These are phyloP conservation scores for Penicillium waksmanii DNA, from an alignment of 495 filamentous ascomycete genomes.

Conservation along the genomic window DNA sequence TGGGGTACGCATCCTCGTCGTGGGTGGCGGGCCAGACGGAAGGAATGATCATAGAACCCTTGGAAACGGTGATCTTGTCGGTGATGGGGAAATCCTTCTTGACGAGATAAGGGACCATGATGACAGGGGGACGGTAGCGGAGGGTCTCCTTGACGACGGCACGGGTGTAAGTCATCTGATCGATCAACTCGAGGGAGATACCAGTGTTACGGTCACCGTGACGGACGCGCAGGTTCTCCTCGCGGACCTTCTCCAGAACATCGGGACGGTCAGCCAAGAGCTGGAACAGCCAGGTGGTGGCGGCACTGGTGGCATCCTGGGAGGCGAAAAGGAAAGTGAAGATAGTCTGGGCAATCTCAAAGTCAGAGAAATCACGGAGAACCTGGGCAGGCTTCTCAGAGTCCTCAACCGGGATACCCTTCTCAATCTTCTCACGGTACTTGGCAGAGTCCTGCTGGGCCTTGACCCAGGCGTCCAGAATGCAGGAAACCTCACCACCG, in stretches of 20 bases:
- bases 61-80: slow-evolving; percentile 83
- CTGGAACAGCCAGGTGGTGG: slow-evolving; percentile 94
- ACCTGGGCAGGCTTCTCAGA: slow-evolving; percentile 80
- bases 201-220: slow-evolving; percentile 74
- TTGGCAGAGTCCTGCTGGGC: slow-evolving; percentile 78
- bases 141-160: slow-evolving; percentile 93
- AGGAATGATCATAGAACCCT: slow-evolving; percentile 94
- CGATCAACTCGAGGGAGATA: slow-evolving; percentile 80
- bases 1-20: slow-evolving; percentile 89
- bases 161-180: slow-evolving; percentile 86
- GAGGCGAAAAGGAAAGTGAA: slow-evolving; percentile 99
- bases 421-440: slow-evolving; percentile 73
- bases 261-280: slow-evolving; percentile 93
- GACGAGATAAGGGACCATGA: slow-evolving; percentile 95
- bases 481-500: slow-evolving; percentile 84
- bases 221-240: slow-evolving; percentile 82
- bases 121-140: slow-evolving; percentile 92
- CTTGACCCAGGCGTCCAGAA: slow-evolving; percentile 93
- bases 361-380: slow-evolving; percentile 85
- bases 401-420: slow-evolving; percentile 66
- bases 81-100: slow-evolving; percentile 97
- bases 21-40: slow-evolving; percentile 88
- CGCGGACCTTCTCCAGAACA: slow-evolving; percentile 83
- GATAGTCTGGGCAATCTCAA: slow-evolving; percentile 90
- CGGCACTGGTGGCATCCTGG: slow-evolving; percentile 94